Evolutionary conservation across 306 rosid species (phyloP), one percentile per base, ranked within the genome.

Genomic region (Pueraria montana): DNA sequence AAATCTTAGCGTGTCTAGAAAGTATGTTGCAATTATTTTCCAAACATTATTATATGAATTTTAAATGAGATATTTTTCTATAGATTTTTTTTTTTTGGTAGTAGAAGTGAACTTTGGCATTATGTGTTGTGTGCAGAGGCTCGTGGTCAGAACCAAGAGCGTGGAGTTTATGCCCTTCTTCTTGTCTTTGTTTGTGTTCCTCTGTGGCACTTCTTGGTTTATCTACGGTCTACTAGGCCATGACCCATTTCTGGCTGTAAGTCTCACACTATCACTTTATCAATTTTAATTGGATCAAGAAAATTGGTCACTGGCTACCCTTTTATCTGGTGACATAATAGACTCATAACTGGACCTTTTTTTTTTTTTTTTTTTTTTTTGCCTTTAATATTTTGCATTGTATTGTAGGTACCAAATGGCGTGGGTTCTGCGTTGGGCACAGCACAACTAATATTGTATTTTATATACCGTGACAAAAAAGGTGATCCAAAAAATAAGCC

Each of bases 151-250:
- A 71, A 93, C 88, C 0, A 95, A 89, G 88, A 95, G 99, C 20
- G 98, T 95, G 77, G 99, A 95, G 82, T 95, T 88, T 83, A 95
- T 95, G 98, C 98, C 98, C 0, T 95, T 93, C 82, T 93, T 92
- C 84, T 77, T 95, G 72, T 95, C 99, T 0, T 88, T 95, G 7
- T 93, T 91, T 66, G 89, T 90, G 81, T 95, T 95, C 69, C 83
- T 95, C 17, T 95, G 98, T 32, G 99, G 98, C 11, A 89, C 91
- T 2, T 95, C 94, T 1, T 95, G 96, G 94, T 92, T 93, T 56
- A 63, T 92, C 68, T 95, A 10, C 73, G 98, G 98, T 23, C 77
- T 91, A 6, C 79, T 92, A 4, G 98, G 98, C 4, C 87, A 8
- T 34, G 98, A 95, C 83, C 98, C 90, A 18, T 92, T 92, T 72